These are phyloP conservation scores for Psilocybe sp. DNA, from an alignment of 768 basidiomycete genomes.

Conservation along the genomic window DNA sequence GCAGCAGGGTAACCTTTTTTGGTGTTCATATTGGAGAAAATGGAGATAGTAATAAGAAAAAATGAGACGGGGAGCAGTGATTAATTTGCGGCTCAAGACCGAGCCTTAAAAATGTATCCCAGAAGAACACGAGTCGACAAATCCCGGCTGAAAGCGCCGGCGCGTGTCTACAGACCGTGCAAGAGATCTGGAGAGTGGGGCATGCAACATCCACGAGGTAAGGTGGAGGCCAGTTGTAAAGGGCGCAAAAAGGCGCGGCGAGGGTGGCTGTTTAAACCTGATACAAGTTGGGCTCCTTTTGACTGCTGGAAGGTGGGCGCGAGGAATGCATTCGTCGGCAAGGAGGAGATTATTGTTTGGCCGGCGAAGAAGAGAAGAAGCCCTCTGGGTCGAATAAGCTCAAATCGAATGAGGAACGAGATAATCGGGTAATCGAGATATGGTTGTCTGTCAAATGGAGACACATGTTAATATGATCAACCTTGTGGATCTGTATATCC, in stretches of 20 bases:
- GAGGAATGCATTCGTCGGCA: too few species aligned
- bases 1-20: slow-evolving; percentile 67
- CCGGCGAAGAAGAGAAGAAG: too few species aligned
- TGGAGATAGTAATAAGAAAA: slow-evolving; percentile 58
- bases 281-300: slow-evolving; percentile 1
- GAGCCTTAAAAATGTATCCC: slow-evolving; percentile 39
- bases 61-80: slow-evolving; percentile 49
- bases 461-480: too few species aligned
- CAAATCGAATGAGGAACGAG: too few species aligned
- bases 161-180: too few species aligned
- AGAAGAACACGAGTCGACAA: slow-evolving; percentile 18
- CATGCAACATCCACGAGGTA: slow-evolving; percentile 57
- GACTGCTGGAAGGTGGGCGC: too few species aligned
- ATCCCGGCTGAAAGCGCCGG: slow-evolving; percentile 10
- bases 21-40: slow-evolving; percentile 62
- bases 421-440: too few species aligned
- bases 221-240: slow-evolving; percentile 34
- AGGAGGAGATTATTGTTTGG: too few species aligned
- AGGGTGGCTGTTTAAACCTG: slow-evolving; percentile 11
- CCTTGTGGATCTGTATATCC: too few species aligned
- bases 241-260: slow-evolving; percentile 25
- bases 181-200: slow-evolving; percentile 37
- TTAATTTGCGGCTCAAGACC: slow-evolving; percentile 14
- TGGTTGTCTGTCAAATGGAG: too few species aligned
- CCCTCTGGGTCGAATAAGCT: too few species aligned